These are phyloP conservation scores for Pouteria campechiana DNA, from an alignment of 179 eudicot species.

Conservation along the genomic window DNA sequence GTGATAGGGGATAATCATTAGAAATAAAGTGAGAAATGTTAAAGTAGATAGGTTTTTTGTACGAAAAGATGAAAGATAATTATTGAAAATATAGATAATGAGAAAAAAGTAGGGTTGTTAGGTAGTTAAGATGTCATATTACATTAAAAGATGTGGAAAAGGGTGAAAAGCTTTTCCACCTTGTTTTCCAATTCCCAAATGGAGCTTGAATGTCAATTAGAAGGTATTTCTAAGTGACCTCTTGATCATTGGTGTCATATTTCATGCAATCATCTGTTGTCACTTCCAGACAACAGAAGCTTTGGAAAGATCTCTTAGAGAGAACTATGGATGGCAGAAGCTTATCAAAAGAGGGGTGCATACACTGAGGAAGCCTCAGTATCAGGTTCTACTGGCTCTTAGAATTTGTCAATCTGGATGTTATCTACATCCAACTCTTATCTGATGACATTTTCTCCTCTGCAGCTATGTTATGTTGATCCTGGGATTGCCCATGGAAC, in stretches of 20 bases:
- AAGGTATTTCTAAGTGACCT: no score
- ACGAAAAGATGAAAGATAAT: no score
- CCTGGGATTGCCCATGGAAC: constrained; percentile 54
- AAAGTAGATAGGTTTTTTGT: no score
- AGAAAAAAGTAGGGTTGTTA: no score
- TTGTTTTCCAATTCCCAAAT: no score
- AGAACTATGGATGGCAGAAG: constrained; percentile 71
- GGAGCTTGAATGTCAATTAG: no score
- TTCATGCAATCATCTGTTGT: not conserved
- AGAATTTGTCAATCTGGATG: not conserved
- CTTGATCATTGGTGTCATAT: not conserved
- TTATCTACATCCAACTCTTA: not conserved
- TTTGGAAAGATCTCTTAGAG: constrained; percentile 51
- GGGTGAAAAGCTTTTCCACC: no score
- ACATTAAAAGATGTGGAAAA: no score
- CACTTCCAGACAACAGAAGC: constrained; percentile 50
- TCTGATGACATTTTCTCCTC: constrained; percentile 1
- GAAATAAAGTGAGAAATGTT: no score
- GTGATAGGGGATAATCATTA: no score
- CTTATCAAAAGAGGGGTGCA: constrained; percentile 80
- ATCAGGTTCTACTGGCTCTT: constrained; percentile 46
- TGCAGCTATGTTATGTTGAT: constrained; percentile 80
- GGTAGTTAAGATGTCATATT: no score
- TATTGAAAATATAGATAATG: no score
- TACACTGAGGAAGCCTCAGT: constrained; percentile 81